Conservation (phyloP, 441 rosid genomes). For the Croton laevigatus region DNA sequence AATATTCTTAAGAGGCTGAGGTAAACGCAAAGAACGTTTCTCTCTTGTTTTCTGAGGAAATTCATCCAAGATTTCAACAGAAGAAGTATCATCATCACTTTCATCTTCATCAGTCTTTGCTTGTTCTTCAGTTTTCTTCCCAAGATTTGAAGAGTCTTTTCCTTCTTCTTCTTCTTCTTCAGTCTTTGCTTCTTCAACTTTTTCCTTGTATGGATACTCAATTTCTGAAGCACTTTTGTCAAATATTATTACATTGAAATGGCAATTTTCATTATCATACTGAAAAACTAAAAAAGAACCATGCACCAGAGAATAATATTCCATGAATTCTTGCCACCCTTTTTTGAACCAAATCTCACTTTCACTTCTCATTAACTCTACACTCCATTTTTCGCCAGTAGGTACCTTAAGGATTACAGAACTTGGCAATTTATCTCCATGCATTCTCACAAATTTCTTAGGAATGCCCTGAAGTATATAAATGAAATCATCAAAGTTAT, state of each 20-base stretch:
- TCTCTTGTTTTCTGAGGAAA: too few relatives aligned
- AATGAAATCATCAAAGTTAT: neutral
- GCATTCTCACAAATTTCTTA: constrained; percentile 13
- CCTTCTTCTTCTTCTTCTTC: too few relatives aligned
- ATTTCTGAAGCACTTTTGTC: constrained; percentile 15
- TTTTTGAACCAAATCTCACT: constrained; percentile 42
- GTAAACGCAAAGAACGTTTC: too few relatives aligned
- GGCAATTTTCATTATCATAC: constrained; percentile 19
- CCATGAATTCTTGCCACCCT: constrained; percentile 47
- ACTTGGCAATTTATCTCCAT: constrained; percentile 25
- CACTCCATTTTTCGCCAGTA: constrained; percentile 27
- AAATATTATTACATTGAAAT: constrained; percentile 33
- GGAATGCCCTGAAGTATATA: constrained; percentile 24
- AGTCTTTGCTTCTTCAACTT: too few relatives aligned
- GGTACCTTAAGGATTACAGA: constrained; percentile 28
- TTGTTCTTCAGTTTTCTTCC: neutral
- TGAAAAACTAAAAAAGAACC: constrained; percentile 39
- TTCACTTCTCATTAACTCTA: constrained; percentile 20
- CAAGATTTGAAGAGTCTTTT: too few relatives aligned
- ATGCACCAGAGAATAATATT: constrained; percentile 32
- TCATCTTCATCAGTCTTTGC: neutral
- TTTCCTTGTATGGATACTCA: neutral
- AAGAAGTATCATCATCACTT: neutral
- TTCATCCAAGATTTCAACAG: too few relatives aligned
- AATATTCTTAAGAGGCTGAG: too few relatives aligned